Evolutionary conservation across 768 basidiomycete genomes (phyloP).

Genomic region (Wakefieldia striispora): DNA sequence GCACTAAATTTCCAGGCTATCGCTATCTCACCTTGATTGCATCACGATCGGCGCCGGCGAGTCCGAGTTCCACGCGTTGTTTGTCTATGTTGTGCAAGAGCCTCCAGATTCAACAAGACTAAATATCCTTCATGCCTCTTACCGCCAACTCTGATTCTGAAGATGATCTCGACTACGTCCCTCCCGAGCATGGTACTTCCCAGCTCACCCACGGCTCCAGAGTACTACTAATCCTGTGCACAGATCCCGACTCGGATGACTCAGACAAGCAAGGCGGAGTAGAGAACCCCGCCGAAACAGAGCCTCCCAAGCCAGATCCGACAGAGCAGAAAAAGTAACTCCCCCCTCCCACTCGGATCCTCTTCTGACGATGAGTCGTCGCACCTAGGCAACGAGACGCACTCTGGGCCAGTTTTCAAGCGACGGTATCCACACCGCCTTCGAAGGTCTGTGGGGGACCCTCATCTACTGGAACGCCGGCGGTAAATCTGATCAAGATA

Average conservation of each 20-base stretch:
- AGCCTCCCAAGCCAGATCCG: constrained; percentile 32
- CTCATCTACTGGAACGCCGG: constrained; percentile 2
- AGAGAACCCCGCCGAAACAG: constrained; percentile 24
- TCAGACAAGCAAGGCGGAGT: constrained; percentile 39
- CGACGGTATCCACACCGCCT: constrained; percentile 45
- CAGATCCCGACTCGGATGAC: constrained; percentile 36
- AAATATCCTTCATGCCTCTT: too few species aligned
- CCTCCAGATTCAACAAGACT: too few species aligned
- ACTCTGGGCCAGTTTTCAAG: constrained; percentile 69
- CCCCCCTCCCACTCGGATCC: neutral
- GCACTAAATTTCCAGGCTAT: too few species aligned
- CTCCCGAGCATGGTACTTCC: too few species aligned
- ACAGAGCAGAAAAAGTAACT: constrained; percentile 45
- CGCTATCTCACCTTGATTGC: too few species aligned
- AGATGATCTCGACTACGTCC: too few species aligned
- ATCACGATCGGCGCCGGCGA: too few species aligned
- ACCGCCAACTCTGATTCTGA: too few species aligned
- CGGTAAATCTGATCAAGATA: constrained; percentile 57
- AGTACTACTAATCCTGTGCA: neutral
- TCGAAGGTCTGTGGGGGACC: neutral
- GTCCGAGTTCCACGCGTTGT: too few species aligned
- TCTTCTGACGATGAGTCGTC: too few species aligned
- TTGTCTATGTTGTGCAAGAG: too few species aligned
- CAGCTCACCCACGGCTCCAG: neutral
- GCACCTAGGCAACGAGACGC: constrained; percentile 52